Evolutionary conservation across 2,329 filamentous ascomycete species (phyloP).

Genomic region (Gnomoniopsis smithogilvyi): DNA sequence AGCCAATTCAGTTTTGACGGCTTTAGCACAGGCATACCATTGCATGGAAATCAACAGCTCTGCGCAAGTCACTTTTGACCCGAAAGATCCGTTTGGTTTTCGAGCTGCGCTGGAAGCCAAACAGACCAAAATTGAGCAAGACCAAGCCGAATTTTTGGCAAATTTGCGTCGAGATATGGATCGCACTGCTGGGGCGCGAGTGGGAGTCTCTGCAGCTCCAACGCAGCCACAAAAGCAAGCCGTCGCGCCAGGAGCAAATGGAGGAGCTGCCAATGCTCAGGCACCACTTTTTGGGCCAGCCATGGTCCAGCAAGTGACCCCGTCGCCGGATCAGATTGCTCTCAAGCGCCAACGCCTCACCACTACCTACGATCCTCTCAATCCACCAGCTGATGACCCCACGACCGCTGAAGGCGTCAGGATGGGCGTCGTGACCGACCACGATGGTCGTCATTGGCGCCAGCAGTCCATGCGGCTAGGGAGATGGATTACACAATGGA

Average conservation of each 20-base stretch:
- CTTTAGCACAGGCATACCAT: background rate
- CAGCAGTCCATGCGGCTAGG: slow-evolving; percentile 14
- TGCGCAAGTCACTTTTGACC: background rate
- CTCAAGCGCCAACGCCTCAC: background rate
- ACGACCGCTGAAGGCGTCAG: slow-evolving; percentile 7
- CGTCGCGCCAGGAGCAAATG: too few species aligned
- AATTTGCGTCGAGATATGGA: background rate
- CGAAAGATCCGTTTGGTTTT: background rate
- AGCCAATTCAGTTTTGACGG: too few species aligned
- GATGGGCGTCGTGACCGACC: slow-evolving; percentile 9
- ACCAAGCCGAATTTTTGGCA: background rate
- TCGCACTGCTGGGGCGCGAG: too few species aligned
- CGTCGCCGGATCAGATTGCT: background rate
- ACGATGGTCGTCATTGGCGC: slow-evolving; percentile 6
- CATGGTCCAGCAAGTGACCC: background rate
- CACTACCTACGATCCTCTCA: slow-evolving; percentile 5
- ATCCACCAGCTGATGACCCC: background rate
- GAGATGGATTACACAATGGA: slow-evolving; percentile 2
- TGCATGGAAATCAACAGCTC: background rate
- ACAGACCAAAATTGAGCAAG: background rate
- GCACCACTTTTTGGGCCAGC: background rate
- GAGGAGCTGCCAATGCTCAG: background rate
- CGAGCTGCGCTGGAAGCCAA: background rate
- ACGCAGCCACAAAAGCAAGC: too few species aligned
- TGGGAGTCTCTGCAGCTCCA: too few species aligned